Conservation (phyloP, 2,329 filamentous ascomycete genomes). For the Diplodia corticola region DNA sequence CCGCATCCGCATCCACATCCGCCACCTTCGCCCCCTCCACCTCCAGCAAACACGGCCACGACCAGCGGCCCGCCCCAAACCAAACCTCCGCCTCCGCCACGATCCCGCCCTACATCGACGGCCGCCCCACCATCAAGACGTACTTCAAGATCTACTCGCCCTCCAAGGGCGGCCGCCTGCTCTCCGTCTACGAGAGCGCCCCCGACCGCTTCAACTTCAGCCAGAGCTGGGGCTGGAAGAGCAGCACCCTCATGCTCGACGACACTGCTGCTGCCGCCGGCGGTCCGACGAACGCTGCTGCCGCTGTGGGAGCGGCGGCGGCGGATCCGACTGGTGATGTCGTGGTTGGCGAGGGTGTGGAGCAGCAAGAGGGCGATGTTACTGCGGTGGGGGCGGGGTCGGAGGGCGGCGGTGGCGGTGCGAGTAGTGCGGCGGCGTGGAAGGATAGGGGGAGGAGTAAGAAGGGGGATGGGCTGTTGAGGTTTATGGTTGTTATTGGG, state of each 20-base stretch:
- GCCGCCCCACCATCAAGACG: constrained; percentile 58
- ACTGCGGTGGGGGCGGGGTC: too few species aligned
- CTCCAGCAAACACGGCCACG: constrained; percentile 7
- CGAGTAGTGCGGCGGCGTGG: constrained; percentile 25
- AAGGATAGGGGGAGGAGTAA: constrained; percentile 29
- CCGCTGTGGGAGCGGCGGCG: not conserved
- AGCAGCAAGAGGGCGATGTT: not conserved
- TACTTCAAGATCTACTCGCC: constrained; percentile 65
- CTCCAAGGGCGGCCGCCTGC: constrained; percentile 57
- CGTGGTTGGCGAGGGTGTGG: not conserved
- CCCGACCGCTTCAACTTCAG: constrained; percentile 61
- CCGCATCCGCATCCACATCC: not conserved
- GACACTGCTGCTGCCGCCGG: constrained; percentile 35
- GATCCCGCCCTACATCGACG: constrained; percentile 53
- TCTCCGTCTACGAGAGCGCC: constrained; percentile 60
- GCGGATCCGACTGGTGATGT: not conserved
- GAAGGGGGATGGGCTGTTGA: constrained; percentile 50
- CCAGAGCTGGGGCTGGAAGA: constrained; percentile 64
- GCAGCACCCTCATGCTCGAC: constrained; percentile 58
- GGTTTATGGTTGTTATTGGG: constrained; percentile 63
- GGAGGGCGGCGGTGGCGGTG: not conserved
- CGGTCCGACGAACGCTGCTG: constrained; percentile 29
- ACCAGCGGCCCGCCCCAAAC: not conserved
- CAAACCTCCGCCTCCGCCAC: constrained; percentile 44
- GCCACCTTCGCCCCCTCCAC: too few species aligned